Base-by-base conservation (phyloP, 179 eudicot species). In the Nepenthes alata region DNA sequence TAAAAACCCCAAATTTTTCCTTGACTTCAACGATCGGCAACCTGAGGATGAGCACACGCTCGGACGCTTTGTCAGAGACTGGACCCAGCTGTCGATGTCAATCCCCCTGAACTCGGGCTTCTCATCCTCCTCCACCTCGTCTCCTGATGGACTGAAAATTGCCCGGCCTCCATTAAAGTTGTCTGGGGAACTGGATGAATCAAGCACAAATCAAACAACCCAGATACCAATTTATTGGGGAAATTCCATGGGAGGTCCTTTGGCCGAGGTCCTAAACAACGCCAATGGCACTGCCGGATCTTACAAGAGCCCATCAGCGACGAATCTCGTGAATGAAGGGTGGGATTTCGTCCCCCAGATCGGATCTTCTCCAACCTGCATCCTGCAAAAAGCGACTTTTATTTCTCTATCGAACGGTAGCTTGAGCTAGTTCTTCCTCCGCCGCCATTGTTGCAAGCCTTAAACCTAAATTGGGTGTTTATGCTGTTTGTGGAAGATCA, bases 61-160 rank as follows among this genome's bases (percentile, higher is more conserved):
- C 16, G 74, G 68, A 14, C 80, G 78, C 37, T 87, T 84, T 79
- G 84, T 77, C 66, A 82, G 77, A 11, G 97, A 90, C 70, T 83
- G 88, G 93, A 83, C 95, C 53, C 91, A 87, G 57, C 93, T 85
- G 38, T 87, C 97, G 0, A 90, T 87, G 67, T 85, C 97, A 3
- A 84, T 82, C 51, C 96, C 96, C 12, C 57, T 75, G 75, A 70
- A 78, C 44, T 25, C 78, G 15, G 70, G 73, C 50, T 83, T 81
- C 62, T 78, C 78, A 68, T 82, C 88, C 9, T 72, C 91, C 11
- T 72, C 83, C 25, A 72, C 89, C 38, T 72, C 91, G 5, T 67
- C 91, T 11, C 78, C 84, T 1, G 69, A 67, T 6, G 81, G 67
- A 39, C 83, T 80, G 35, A 87, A 74, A 51, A 61, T 49, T 3